Base-by-base conservation (phyloP, 2,329 filamentous ascomycete genomes). In the Aspergillus amoenus region DNA sequence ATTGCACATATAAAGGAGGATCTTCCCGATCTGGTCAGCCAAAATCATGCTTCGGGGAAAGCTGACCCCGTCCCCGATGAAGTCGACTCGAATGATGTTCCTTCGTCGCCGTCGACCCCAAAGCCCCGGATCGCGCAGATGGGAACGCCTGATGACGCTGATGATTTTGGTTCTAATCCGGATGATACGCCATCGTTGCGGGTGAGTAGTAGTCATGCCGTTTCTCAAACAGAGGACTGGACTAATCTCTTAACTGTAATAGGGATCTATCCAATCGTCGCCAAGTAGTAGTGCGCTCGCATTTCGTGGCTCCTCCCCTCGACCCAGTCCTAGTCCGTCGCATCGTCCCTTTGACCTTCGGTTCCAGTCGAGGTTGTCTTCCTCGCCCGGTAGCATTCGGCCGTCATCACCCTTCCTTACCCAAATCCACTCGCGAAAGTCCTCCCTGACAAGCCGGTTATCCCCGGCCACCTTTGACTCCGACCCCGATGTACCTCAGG, bases 321-420 rank as follows among this genome's bases (percentile, higher is more conserved):
- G 85, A 59, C 75, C 89, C 62, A 91, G 88, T 65, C 88, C 91
- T 13, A 90, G 89, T 15, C 90, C 90, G 18, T 92, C 91, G 15
- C 89, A 97, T 67, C 87, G 93, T 68, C 93, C 94, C 4, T 99
- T 99, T 73, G 94, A 99, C 71, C 87, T 91, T 62, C 87, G 94
- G 55, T 99, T 99, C 75, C 92, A 95, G 71, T 93, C 93, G 15
- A 88, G 93, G 47, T 85, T 97, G 58, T 86, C 88, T 9, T 84
- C 83, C 4, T 80, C 82, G 9, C 73, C 80, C 2, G 73, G 74
- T 13, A 86, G 86, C 24, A 87, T 89, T 32, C 84, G 93, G 56
- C 82, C 89, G 6, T 81, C 83, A 2, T 96, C 93, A 1, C 92
- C 92, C 1, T 90, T 88, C 12, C 89, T 95, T 64, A 79, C 92